Conservation (phyloP, 371 early-diverging fungal genomes). For the Zopfochytrium polystomum region DNA sequence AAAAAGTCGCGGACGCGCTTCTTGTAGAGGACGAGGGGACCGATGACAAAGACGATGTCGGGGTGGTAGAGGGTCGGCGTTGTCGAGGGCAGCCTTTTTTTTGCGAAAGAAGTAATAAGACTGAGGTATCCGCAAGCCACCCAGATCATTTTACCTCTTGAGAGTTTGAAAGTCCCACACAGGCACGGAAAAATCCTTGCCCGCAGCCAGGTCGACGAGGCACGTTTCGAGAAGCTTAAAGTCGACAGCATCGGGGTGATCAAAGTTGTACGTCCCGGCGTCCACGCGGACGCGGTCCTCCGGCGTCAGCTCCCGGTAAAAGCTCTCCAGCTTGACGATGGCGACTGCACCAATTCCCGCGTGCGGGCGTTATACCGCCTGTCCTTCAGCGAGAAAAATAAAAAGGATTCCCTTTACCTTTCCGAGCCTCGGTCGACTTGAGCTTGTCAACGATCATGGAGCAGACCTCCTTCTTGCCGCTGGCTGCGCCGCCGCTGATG, state of each 20-base stretch:
- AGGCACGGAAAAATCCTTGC: conserved; percentile 50
- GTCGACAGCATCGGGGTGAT: conserved; percentile 67
- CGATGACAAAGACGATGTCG: no score
- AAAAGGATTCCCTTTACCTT: no score
- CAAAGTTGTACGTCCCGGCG: conserved; percentile 55
- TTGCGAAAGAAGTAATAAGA: no score
- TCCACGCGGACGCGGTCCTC: conserved; percentile 45
- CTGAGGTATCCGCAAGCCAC: no score
- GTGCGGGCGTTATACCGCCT: not conserved
- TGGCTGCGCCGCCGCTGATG: conserved; percentile 33
- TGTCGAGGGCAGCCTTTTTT: no score
- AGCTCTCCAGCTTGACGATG: conserved; percentile 55
- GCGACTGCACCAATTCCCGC: not conserved
- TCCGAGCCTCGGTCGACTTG: no score
- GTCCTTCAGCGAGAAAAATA: not conserved
- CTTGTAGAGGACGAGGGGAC: conserved; percentile 48
- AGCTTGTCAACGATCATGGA: conserved; percentile 27
- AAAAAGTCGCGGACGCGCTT: conserved; percentile 52
- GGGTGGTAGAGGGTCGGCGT: no score
- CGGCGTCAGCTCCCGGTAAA: conserved; percentile 50
- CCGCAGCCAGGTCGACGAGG: conserved; percentile 44
- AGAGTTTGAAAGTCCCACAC: conserved; percentile 52
- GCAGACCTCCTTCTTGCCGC: conserved; percentile 35
- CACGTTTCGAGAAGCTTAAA: conserved; percentile 49
- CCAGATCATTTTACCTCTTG: conserved; percentile 41